Evolutionary conservation across 1,284 basidiomycete species (phyloP).

Genomic region (Tilletia indica): DNA sequence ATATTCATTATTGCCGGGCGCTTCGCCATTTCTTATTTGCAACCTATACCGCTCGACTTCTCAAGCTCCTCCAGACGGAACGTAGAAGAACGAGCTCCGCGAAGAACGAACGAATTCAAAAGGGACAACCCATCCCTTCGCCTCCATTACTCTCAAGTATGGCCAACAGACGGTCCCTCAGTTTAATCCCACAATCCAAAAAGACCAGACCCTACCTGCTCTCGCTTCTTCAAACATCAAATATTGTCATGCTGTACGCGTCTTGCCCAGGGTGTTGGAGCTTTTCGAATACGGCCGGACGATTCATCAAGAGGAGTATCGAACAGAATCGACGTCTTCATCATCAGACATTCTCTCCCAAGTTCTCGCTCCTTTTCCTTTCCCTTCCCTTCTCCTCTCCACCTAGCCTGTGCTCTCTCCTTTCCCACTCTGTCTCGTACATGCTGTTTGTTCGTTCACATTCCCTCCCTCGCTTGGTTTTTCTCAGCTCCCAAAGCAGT

Average conservation of each 20-base stretch:
- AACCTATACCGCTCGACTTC: too few species aligned
- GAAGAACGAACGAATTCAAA: too few species aligned
- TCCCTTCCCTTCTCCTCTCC: not conserved
- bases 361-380: constrained; percentile 6
- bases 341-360: not conserved
- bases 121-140: too few species aligned
- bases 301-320: not conserved
- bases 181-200: too few species aligned
- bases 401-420: not conserved
- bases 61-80: too few species aligned
- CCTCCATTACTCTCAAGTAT: too few species aligned
- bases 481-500: too few species aligned
- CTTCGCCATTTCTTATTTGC: too few species aligned
- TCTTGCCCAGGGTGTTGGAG: not conserved
- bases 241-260: not conserved
- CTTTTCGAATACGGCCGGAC: not conserved
- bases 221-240: constrained; percentile 7
- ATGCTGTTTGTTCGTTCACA: not conserved
- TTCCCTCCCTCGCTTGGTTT: too few species aligned
- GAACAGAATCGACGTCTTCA: not conserved
- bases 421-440: constrained; percentile 6
- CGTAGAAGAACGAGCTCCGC: too few species aligned
- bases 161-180: too few species aligned
- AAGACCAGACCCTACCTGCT: not conserved
- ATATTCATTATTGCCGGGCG: too few species aligned